Percentiles rank a stretch among this genome's conserved stretches.
Evolutionary conservation across 768 basidiomycete genomes (phyloP).

Genomic region (Podaxis sp.): DNA sequence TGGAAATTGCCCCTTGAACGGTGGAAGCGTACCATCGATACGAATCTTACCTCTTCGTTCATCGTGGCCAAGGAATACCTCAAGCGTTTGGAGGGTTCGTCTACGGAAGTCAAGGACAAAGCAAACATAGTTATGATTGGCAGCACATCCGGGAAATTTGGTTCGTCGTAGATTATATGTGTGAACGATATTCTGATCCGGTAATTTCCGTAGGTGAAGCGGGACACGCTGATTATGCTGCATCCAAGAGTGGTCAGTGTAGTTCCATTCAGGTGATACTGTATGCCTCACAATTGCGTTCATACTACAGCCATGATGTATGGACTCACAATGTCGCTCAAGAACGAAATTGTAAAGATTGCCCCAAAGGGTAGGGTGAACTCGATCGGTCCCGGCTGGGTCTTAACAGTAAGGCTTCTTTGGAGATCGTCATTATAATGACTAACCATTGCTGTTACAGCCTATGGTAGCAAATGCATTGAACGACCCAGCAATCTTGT

Average conservation of each 20-base stretch:
- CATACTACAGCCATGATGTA: constrained; percentile 62
- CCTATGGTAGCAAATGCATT: constrained; percentile 60
- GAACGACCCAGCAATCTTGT: constrained; percentile 50
- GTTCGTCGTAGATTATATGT: constrained; percentile 23
- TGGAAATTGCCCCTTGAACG: constrained; percentile 57
- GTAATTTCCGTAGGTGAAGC: constrained; percentile 41
- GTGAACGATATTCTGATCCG: neutral
- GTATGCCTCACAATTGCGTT: neutral
- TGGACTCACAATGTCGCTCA: constrained; percentile 62
- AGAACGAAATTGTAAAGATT: constrained; percentile 80
- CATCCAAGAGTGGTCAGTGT: constrained; percentile 61
- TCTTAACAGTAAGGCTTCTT: constrained; percentile 39
- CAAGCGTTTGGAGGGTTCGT: constrained; percentile 37
- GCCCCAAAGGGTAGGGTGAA: constrained; percentile 73
- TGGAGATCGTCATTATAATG: neutral
- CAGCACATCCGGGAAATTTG: constrained; percentile 70
- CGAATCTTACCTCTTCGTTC: constrained; percentile 69
- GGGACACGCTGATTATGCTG: constrained; percentile 65
- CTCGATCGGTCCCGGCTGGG: constrained; percentile 67
- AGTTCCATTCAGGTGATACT: neutral
- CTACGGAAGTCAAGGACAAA: constrained; percentile 44
- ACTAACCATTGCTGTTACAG: constrained; percentile 11
- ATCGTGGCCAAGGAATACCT: constrained; percentile 65
- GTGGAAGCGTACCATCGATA: constrained; percentile 60
- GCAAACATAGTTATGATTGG: constrained; percentile 67